Conservation (phyloP, 108 stramenopile species). For the Skeletonema costatum region DNA sequence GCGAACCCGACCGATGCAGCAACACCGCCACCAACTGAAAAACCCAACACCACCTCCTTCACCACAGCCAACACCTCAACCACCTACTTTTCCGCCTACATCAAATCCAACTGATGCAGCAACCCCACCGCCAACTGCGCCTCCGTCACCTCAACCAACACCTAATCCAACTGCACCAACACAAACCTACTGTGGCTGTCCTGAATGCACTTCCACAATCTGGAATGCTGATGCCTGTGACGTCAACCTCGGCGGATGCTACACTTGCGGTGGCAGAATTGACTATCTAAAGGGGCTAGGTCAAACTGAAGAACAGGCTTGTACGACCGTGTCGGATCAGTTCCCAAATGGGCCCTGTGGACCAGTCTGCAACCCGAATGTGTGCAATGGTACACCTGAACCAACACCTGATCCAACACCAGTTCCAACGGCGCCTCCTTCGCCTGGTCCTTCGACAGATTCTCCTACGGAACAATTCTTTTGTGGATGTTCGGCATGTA, state of each 20-base stretch:
- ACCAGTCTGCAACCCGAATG: neutral
- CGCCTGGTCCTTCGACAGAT: neutral
- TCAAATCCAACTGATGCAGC: too few relatives aligned
- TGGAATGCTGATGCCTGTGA: slow-evolving; percentile 7
- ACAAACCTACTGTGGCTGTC: slow-evolving; percentile 23
- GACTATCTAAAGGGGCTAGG: neutral
- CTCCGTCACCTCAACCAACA: too few relatives aligned
- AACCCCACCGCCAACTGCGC: too few relatives aligned
- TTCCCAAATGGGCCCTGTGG: neutral
- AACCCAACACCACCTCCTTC: too few relatives aligned
- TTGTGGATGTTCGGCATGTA: slow-evolving; percentile 10
- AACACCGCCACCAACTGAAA: neutral
- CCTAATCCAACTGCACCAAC: too few relatives aligned
- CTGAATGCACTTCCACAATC: slow-evolving; percentile 6
- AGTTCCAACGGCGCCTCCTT: slow-evolving; percentile 2
- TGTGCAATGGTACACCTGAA: neutral
- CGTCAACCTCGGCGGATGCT: slow-evolving; percentile 1
- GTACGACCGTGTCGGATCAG: neutral
- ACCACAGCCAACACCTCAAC: neutral
- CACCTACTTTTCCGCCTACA: too few relatives aligned
- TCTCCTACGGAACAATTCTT: slow-evolving; percentile 2
- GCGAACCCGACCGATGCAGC: neutral
- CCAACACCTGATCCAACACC: neutral
- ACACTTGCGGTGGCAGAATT: neutral
- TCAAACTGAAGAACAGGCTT: neutral